Evolutionary conservation across 2,329 filamentous ascomycete species (phyloP), one percentile per base, ranked within the genome.

Genomic region (Talaromyces sp.): DNA sequence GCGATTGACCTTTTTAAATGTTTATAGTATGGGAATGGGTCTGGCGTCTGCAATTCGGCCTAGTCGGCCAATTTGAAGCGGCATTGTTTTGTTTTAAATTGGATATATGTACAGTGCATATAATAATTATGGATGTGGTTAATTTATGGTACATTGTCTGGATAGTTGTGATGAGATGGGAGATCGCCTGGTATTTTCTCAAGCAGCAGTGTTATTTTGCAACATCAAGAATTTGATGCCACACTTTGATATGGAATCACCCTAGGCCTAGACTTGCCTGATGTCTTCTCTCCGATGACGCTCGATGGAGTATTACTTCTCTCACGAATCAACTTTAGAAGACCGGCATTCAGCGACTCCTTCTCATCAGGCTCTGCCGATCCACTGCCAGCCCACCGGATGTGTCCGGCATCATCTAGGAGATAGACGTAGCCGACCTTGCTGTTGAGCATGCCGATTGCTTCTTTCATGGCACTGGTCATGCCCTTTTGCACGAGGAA

Each of bases 381-480:
- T 44, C 75, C 79, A 65, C 92, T 96, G 4, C 91, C 95, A 0
- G 93, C 95, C 95, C 95, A 99, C 61, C 95, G 85, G 68, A 99
- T 96, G 77, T 87, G 90, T 74, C 92, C 96, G 65, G 93, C 82
- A 64, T 87, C 82, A 73, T 99, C 95, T 62, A 99, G 82, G 55
- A 99, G 82, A 76, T 96, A 99, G 4, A 93, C 89, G 77, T 97
- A 98, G 42, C 93, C 93, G 36, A 97, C 93, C 76, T 93, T 96
- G 67, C 86, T 87, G 77, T 99, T 99, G 72, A 96, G 79, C 72
- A 96, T 74, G 5, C 85, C 85, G 69, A 88, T 82, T 4, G 82
- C 80, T 69, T 87, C 84, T 65, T 83, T 80, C 47, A 87, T 77
- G 19, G 78, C 73, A 55, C 85, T 82, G 15, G 76, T 80, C 25